Percentiles rank a stretch among this genome's conserved stretches.
phyloP scores from a whole-genome alignment of 2,329 filamentous ascomycete species.

The Chrysoporthe cubensis region DNA sequence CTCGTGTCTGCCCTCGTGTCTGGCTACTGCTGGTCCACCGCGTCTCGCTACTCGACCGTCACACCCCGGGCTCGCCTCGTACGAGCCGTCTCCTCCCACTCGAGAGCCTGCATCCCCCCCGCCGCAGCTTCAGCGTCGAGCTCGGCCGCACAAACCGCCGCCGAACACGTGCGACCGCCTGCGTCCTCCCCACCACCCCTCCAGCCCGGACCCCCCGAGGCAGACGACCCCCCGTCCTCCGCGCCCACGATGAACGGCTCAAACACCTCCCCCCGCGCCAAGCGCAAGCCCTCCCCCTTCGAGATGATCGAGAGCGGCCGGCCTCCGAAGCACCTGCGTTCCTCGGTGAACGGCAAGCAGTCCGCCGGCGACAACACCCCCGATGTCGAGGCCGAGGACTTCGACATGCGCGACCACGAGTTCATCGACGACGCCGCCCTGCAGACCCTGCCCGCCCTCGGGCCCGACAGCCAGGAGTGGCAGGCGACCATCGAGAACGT shows the following conservation, averaged over 20 bases:
- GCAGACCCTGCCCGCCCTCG: slow-evolving; percentile 41
- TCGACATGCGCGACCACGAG: slow-evolving; percentile 28
- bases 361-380: slow-evolving; percentile 33
- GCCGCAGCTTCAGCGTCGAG: slow-evolving; percentile 2
- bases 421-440: slow-evolving; percentile 25
- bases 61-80: slow-evolving; percentile 9
- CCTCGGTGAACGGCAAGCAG: slow-evolving; percentile 32
- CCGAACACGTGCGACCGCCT: not conserved
- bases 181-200: not conserved
- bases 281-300: slow-evolving; percentile 35
- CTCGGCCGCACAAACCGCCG: slow-evolving; percentile 8
- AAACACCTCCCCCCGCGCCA: slow-evolving; percentile 31
- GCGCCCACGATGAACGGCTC: slow-evolving; percentile 32
- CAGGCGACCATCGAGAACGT: slow-evolving; percentile 94
- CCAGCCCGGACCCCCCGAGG: not conserved
- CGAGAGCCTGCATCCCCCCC: slow-evolving; percentile 4
- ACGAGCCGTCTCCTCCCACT: slow-evolving; percentile 15
- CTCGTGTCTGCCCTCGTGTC: not conserved
- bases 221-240: not conserved
- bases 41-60: slow-evolving; percentile 14
- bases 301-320: slow-evolving; percentile 29
- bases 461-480: slow-evolving; percentile 79
- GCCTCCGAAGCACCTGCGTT: slow-evolving; percentile 32
- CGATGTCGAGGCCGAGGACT: slow-evolving; percentile 29
- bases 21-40: not conserved